Percentiles rank a stretch among this genome's conserved stretches.
These are phyloP conservation scores for Coniella vitis DNA, from an alignment of 2,329 filamentous ascomycete species.

Conservation along the genomic window DNA sequence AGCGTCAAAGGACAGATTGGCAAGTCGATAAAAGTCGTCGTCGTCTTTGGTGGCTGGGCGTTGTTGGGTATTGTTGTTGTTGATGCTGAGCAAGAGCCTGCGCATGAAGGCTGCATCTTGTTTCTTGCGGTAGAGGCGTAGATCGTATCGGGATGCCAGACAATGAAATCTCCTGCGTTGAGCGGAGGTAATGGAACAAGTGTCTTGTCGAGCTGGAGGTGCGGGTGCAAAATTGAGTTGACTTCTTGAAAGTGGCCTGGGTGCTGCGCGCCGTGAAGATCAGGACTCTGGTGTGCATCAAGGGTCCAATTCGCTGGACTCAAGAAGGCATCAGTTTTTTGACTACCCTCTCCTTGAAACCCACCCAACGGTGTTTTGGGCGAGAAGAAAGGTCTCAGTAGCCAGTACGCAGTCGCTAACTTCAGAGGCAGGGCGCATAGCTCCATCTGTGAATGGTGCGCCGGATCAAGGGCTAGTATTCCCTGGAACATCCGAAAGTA, in stretches of 20 bases:
- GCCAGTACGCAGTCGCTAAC: conserved; percentile 68
- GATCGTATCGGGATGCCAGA: conserved; percentile 66
- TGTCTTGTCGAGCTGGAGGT: conserved; percentile 57
- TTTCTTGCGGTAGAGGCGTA: conserved; percentile 47
- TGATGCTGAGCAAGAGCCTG: background rate
- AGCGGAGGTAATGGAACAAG: conserved; percentile 67
- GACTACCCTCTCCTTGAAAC: background rate
- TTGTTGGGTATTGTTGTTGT: background rate
- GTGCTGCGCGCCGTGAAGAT: conserved; percentile 65
- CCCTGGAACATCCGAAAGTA: conserved; percentile 77
- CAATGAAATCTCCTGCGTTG: conserved; percentile 67
- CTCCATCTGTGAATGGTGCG: conserved; percentile 58
- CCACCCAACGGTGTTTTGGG: conserved; percentile 2
- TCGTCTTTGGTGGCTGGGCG: background rate
- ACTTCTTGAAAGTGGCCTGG: conserved; percentile 67
- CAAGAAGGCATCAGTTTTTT: conserved; percentile 3
- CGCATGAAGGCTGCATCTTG: conserved; percentile 14
- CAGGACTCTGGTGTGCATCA: conserved; percentile 29
- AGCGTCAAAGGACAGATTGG: conserved; percentile 36
- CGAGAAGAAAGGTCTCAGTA: conserved; percentile 66
- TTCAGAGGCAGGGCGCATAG: conserved; percentile 63
- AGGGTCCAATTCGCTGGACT: conserved; percentile 10
- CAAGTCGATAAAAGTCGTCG: conserved; percentile 29
- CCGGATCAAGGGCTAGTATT: conserved; percentile 63
- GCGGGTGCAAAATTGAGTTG: conserved; percentile 61